These are phyloP conservation scores for Penicillium sp. DNA, from an alignment of 2,329 filamentous ascomycete species.

Conservation along the genomic window DNA sequence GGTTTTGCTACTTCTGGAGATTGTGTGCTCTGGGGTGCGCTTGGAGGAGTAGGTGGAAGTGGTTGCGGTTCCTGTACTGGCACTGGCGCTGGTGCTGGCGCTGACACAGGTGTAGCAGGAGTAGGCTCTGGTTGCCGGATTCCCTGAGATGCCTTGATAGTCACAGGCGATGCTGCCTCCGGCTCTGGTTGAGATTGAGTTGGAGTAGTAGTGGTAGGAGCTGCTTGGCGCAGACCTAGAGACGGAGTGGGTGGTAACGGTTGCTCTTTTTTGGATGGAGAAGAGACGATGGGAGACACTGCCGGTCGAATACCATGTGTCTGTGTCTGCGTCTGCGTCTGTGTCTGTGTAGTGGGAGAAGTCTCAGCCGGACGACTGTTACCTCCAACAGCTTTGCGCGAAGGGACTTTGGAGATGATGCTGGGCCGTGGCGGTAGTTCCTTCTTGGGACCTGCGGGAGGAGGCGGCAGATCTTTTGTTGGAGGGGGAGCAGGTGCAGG, in stretches of 20 bases:
- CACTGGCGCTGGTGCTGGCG: background rate
- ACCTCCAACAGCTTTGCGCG: constrained; percentile 13
- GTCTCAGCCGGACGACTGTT: constrained; percentile 8
- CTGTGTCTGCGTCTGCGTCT: background rate
- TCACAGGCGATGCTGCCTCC: background rate
- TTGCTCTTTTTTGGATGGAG: background rate
- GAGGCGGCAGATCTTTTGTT: constrained; percentile 21
- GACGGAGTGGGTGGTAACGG: constrained; percentile 1
- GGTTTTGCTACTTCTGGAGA: background rate
- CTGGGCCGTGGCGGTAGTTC: constrained; percentile 28
- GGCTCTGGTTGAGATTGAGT: background rate
- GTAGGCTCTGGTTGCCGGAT: background rate
- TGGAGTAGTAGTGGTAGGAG: background rate
- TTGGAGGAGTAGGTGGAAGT: background rate
- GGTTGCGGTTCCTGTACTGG: background rate
- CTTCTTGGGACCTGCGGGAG: constrained; percentile 20
- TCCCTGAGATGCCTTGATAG: background rate
- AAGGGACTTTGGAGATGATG: constrained; percentile 14
- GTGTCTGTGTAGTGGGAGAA: background rate
- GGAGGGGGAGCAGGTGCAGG: constrained; percentile 16
- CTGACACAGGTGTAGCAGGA: background rate
- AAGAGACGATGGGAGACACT: background rate
- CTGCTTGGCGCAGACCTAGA: background rate
- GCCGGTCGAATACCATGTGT: background rate
- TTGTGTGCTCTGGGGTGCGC: background rate